Evolutionary conservation across 495 filamentous ascomycete genomes (phyloP).

Genomic region (Cercophora sp.): DNA sequence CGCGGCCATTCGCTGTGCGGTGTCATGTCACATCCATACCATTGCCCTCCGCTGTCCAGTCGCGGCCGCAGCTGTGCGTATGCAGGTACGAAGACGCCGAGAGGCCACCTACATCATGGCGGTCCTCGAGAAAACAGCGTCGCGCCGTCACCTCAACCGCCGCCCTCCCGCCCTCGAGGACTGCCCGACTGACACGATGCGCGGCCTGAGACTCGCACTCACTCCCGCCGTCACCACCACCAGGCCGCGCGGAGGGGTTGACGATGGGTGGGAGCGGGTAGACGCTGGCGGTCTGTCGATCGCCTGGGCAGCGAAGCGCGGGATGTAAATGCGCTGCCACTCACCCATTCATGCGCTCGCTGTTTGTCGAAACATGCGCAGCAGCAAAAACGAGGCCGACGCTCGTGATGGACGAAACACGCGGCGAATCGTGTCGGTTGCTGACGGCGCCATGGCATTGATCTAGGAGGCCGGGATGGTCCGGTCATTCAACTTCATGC

Average conservation of each 20-base stretch:
- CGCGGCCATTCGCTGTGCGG: slow-evolving; percentile 32
- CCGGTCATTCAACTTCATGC: slow-evolving; percentile 18
- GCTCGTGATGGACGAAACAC: slow-evolving; percentile 18
- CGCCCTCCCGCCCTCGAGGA: neutral
- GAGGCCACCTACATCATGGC: slow-evolving; percentile 26
- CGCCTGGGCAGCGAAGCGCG: slow-evolving; percentile 17
- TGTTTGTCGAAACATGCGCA: slow-evolving; percentile 10
- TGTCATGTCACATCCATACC: slow-evolving; percentile 23
- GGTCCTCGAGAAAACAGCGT: slow-evolving; percentile 15
- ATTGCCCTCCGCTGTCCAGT: slow-evolving; percentile 19
- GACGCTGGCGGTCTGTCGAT: slow-evolving; percentile 13
- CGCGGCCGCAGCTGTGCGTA: slow-evolving; percentile 19
- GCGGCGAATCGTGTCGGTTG: slow-evolving; percentile 18
- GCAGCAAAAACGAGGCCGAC: neutral
- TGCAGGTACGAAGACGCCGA: slow-evolving; percentile 28
- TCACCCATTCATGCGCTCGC: slow-evolving; percentile 14
- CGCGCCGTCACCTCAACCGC: slow-evolving; percentile 14
- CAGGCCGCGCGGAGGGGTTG: neutral
- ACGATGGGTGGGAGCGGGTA: slow-evolving; percentile 8
- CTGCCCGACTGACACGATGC: slow-evolving; percentile 1
- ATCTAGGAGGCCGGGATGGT: slow-evolving; percentile 18
- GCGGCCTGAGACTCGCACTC: no score
- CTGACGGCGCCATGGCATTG: slow-evolving; percentile 23
- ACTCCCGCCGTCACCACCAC: no score
- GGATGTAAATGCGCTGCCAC: slow-evolving; percentile 18